phyloP scores from a whole-genome alignment of 768 basidiomycete genomes.

The Boletus insuetus region DNA sequence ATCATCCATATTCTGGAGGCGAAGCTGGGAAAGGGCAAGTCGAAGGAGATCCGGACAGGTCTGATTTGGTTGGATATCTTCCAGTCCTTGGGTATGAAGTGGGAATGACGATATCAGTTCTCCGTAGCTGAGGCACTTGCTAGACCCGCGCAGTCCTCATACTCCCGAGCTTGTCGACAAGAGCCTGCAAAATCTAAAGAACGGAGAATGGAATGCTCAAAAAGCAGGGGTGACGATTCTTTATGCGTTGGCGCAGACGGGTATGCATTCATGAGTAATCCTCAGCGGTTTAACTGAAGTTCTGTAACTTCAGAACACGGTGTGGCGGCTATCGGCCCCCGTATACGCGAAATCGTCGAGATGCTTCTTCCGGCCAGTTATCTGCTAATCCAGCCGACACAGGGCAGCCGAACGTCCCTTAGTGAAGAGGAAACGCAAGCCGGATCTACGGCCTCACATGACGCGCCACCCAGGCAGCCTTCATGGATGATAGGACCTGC shows the following conservation, averaged over 20 bases:
- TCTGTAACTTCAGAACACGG: not conserved
- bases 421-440: no score
- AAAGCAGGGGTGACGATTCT: slow-evolving; percentile 25
- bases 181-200: slow-evolving; percentile 6
- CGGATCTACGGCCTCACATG: not conserved
- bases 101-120: not conserved
- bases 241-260: slow-evolving; percentile 19
- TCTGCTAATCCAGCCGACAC: not conserved
- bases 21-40: slow-evolving; percentile 12
- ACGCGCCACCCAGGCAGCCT: slow-evolving; percentile 1
- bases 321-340: not conserved
- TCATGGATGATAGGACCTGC: slow-evolving; percentile 21
- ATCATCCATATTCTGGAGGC: slow-evolving; percentile 12
- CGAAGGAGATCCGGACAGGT: slow-evolving; percentile 17
- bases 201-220: slow-evolving; percentile 13
- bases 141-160: slow-evolving; percentile 8
- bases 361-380: not conserved
- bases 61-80: slow-evolving; percentile 21
- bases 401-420: no score
- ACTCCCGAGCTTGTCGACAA: slow-evolving; percentile 9
- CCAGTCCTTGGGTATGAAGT: slow-evolving; percentile 12
- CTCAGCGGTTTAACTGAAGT: not conserved
- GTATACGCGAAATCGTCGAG: not conserved
- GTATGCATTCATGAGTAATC: not conserved
- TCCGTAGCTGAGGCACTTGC: not conserved